These are phyloP conservation scores for Fusarium proliferatum DNA, from an alignment of 2,329 filamentous ascomycete genomes.

Conservation along the genomic window DNA sequence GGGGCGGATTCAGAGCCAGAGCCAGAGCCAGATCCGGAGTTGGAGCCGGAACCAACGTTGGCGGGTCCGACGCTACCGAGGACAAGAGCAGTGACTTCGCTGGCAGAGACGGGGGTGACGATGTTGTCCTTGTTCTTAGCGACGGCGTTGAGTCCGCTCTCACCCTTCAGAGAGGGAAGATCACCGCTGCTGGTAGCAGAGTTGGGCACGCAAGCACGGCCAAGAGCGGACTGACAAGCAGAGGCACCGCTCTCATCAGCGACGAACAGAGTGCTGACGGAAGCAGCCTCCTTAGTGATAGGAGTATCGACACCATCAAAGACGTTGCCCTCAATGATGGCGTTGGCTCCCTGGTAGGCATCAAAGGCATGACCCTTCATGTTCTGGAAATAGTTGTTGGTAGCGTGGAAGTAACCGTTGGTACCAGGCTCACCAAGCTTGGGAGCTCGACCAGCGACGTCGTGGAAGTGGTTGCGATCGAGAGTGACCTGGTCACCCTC, in stretches of 20 bases:
- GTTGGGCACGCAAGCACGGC: slow-evolving; percentile 40
- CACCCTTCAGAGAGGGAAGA: slow-evolving; percentile 34
- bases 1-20: slow-evolving; percentile 17
- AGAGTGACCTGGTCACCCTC: slow-evolving; percentile 42
- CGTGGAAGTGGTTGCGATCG: slow-evolving; percentile 45
- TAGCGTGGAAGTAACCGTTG: slow-evolving; percentile 40
- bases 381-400: slow-evolving; percentile 46
- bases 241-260: slow-evolving; percentile 29
- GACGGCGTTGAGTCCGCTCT: slow-evolving; percentile 32
- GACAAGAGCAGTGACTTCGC: slow-evolving; percentile 41
- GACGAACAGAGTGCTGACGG: slow-evolving; percentile 33
- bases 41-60: slow-evolving; percentile 39
- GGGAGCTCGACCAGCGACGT: slow-evolving; percentile 45
- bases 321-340: slow-evolving; percentile 45
- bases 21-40: slow-evolving; percentile 13
- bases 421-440: slow-evolving; percentile 46
- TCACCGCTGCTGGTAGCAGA: slow-evolving; percentile 39
- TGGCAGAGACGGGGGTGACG: slow-evolving; percentile 42
- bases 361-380: slow-evolving; percentile 61
- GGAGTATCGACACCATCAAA: slow-evolving; percentile 44
- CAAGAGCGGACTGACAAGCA: slow-evolving; percentile 35
- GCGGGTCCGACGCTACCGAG: slow-evolving; percentile 38
- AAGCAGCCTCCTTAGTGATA: slow-evolving; percentile 49
- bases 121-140: slow-evolving; percentile 34
- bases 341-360: slow-evolving; percentile 53